Base-by-base conservation (phyloP, 2,329 filamentous ascomycete species). In the Cadophora gregata region DNA sequence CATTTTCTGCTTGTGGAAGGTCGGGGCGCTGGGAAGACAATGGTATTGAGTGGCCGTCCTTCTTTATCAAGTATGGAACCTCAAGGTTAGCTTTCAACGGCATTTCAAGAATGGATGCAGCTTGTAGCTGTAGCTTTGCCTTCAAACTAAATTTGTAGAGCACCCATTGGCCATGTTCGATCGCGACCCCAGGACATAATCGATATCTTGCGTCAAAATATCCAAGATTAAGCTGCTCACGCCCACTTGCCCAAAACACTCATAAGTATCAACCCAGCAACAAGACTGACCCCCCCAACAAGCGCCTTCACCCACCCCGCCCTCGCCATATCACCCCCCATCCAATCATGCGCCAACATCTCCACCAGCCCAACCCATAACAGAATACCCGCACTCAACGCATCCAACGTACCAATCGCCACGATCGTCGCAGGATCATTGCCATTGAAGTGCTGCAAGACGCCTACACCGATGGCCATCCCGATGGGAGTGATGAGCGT, bases 331-430 rank as follows among this genome's bases (percentile, higher is more conserved):
- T 90, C 86, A 1, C 81, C 81, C 73, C 87, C 79, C 72, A 90
- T 84, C 91, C 91, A 94, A 75, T 94, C 91, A 48, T 85, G 81
- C 2, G 89, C 89, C 86, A 89, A 89, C 90, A 94, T 93, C 79
- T 93, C 91, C 0, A 93, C 90, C 1, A 93, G 79, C 1, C 90
- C 90, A 1, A 93, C 90, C 90, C 91, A 94, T n/a, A 91, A 80
- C 36, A 94, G 81, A 53, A 95, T 92, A 31, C 91, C 91, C 0
- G 91, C 90, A 0, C 88, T 91, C 10, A 93, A 75, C 6, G 91
- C 89, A 76, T 94, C 88, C 1, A 94, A 81, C 0, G 90, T 92
- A 0, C 90, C 91, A 42, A 93, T 87, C 2, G 90, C 88, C 51
- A 93, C 78, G 48, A 93, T 81, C 0, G 91, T 93, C 1, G 83